phyloP scores from a whole-genome alignment of 1,284 basidiomycete species.

The Naganishia liquefaciens region DNA sequence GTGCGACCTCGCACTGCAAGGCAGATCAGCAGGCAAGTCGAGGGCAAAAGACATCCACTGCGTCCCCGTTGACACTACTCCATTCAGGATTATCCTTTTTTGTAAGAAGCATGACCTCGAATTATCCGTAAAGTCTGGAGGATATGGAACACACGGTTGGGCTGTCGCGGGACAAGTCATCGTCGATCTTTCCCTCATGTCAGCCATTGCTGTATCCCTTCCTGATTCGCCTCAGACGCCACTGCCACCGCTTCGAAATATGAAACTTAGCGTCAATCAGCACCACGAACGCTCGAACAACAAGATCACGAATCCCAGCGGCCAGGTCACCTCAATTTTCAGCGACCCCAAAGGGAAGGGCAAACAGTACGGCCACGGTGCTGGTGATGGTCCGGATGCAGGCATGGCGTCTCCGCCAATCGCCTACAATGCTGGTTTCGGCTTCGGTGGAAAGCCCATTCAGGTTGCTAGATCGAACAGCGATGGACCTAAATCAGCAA shows the following conservation, averaged over 20 bases:
- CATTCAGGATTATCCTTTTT: constrained; percentile 65
- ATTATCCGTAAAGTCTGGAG: constrained; percentile 83
- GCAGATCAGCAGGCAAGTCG: constrained; percentile 69
- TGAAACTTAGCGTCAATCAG: constrained; percentile 23
- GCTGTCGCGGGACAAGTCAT: constrained; percentile 75
- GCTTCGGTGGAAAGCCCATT: background rate
- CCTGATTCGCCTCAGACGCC: constrained; percentile 53
- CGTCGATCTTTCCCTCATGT: constrained; percentile 70
- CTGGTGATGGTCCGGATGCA: constrained; percentile 16
- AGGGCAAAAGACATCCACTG: background rate
- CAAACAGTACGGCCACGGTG: constrained; percentile 19
- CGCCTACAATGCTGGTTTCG: constrained; percentile 14
- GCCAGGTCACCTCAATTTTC: constrained; percentile 10
- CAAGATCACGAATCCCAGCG: constrained; percentile 17
- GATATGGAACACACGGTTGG: constrained; percentile 86
- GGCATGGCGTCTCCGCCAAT: constrained; percentile 23
- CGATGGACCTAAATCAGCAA: constrained; percentile 15
- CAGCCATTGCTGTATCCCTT: constrained; percentile 66
- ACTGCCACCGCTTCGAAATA: constrained; percentile 29
- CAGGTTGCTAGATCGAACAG: constrained; percentile 12
- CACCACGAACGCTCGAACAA: constrained; percentile 9
- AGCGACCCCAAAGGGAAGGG: constrained; percentile 20
- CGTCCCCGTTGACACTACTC: background rate
- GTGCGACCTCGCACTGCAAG: constrained; percentile 69
- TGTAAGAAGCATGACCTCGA: constrained; percentile 67